A percentile compares a stretch with the other conserved stretches of the same genome.
These are phyloP conservation scores for Eucalyptus regnans DNA, from an alignment of 345 rosid genomes.

Conservation along the genomic window DNA sequence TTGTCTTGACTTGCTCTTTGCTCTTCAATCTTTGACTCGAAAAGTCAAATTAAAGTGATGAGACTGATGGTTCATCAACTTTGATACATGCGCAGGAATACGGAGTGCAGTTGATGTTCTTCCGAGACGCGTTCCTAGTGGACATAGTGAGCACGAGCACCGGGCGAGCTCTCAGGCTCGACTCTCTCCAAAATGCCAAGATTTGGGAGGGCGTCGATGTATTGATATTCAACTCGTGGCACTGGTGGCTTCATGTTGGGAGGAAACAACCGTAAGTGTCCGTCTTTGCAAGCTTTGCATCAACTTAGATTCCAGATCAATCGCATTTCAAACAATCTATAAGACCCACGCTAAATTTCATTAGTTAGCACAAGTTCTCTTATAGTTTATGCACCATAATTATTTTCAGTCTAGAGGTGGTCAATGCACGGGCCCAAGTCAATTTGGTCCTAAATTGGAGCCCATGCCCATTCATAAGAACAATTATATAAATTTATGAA, in stretches of 20 bases:
- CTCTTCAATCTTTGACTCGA: not conserved
- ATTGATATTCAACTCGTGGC: slow-evolving; percentile 79
- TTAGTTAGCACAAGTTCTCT: not conserved
- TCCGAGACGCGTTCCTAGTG: slow-evolving; percentile 67
- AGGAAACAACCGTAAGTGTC: slow-evolving; percentile 61
- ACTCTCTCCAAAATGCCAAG: slow-evolving; percentile 34
- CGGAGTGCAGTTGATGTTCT: not conserved
- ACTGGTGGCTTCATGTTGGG: slow-evolving; percentile 92
- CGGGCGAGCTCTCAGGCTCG: slow-evolving; percentile 38
- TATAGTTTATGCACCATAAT: not conserved
- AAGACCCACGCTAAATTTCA: not conserved
- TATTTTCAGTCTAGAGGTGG: too few species aligned
- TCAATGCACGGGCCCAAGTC: too few species aligned
- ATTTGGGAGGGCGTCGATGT: slow-evolving; percentile 50
- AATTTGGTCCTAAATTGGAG: too few species aligned
- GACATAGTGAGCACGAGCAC: slow-evolving; percentile 26
- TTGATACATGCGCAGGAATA: slow-evolving; percentile 1
- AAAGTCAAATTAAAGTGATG: not conserved
- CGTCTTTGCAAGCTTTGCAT: not conserved
- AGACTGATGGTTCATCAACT: not conserved
- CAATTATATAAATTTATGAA: too few species aligned
- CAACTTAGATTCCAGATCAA: not conserved
- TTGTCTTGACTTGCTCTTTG: not conserved
- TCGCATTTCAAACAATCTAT: not conserved
- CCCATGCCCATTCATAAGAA: too few species aligned